Evolutionary conservation across 176 grass and related monocot genomes (phyloP).

Genomic region (Thalia dealbata): DNA sequence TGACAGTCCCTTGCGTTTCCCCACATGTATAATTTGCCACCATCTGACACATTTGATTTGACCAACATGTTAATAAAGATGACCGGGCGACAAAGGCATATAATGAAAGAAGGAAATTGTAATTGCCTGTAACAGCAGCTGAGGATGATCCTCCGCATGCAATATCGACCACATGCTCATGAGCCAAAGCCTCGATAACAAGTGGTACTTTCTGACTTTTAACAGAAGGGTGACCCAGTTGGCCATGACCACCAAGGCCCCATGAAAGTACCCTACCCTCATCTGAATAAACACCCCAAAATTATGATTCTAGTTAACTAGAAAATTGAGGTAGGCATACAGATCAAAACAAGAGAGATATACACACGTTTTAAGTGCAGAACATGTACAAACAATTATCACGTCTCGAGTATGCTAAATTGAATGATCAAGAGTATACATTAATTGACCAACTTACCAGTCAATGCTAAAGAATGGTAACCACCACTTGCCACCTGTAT

Average conservation of each 20-base stretch:
- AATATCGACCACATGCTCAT: conserved; percentile 57
- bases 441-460: conserved; percentile 46
- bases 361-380: no score
- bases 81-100: background rate
- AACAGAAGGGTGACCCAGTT: conserved; percentile 63
- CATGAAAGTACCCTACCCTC: conserved; percentile 78
- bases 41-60: conserved; percentile 22
- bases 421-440: conserved; percentile 2
- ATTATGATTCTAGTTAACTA: background rate
- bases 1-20: conserved; percentile 97
- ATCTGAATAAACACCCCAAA: conserved; percentile 35
- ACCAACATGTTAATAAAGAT: background rate
- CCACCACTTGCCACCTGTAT: conserved; percentile 77
- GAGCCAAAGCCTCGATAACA: conserved; percentile 54
- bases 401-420: no score
- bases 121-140: conserved; percentile 80
- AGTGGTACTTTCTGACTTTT: conserved; percentile 74
- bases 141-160: conserved; percentile 89
- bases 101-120: background rate
- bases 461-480: conserved; percentile 95
- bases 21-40: conserved; percentile 83
- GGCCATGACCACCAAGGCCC: conserved; percentile 83
- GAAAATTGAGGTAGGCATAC: background rate
- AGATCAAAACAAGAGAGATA: background rate
- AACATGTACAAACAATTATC: no score